Evolutionary conservation across 1,284 basidiomycete species (phyloP).

Genomic region (Cystobasidium pallidum): DNA sequence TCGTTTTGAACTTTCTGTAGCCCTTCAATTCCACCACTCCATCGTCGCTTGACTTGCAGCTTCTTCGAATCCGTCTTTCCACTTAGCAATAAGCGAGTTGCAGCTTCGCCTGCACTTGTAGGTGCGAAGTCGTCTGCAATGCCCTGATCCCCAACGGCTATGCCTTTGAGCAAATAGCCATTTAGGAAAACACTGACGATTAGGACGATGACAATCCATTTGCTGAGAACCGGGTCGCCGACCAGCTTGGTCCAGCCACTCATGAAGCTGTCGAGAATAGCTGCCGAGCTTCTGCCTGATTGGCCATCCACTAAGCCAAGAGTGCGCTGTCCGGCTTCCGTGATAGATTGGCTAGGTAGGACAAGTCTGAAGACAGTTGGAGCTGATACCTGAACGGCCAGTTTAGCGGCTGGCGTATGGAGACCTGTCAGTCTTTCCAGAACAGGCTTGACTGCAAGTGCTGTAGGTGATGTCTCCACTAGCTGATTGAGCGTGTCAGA

Average conservation of each 20-base stretch:
- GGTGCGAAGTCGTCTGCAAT: conserved; percentile 59
- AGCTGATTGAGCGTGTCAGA: conserved; percentile 48
- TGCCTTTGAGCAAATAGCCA: conserved; percentile 84
- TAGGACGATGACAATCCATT: conserved; percentile 91
- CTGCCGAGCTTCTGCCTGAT: conserved; percentile 55
- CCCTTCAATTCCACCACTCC: conserved; percentile 42
- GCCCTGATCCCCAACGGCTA: conserved; percentile 57
- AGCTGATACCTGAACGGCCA: conserved; percentile 50
- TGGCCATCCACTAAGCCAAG: background rate
- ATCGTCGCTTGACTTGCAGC: conserved; percentile 42
- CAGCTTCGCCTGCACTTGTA: conserved; percentile 58
- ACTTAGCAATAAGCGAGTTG: conserved; percentile 54
- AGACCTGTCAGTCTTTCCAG: conserved; percentile 50
- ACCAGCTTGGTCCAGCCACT: conserved; percentile 91
- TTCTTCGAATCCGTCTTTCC: conserved; percentile 44
- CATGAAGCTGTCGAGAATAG: conserved; percentile 81
- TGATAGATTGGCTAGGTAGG: conserved; percentile 33
- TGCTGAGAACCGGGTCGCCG: conserved; percentile 90
- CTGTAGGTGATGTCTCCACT: conserved; percentile 39
- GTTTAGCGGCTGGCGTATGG: conserved; percentile 48
- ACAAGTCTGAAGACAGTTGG: conserved; percentile 38
- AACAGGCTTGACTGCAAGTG: conserved; percentile 50
- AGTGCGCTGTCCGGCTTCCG: background rate
- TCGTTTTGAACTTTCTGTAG: conserved; percentile 48
- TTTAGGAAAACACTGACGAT: conserved; percentile 88